Base-by-base conservation (phyloP, 352 stramenopile species). In the Phytophthora colocasiae region DNA sequence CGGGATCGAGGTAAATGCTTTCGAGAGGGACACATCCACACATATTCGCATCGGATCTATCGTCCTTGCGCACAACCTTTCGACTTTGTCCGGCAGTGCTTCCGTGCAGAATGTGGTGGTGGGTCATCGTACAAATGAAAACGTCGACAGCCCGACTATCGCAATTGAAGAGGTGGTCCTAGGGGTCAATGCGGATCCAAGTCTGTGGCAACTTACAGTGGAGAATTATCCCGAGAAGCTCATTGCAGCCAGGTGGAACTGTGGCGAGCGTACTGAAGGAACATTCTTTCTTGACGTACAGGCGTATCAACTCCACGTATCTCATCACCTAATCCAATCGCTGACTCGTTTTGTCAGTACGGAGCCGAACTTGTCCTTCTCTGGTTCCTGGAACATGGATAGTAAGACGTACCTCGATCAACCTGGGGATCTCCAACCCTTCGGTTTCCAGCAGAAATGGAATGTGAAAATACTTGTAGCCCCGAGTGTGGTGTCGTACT, bases 141-240 rank as follows among this genome's bases (percentile, higher is more conserved):
- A 22, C 4, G 17, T 27, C 24, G 31, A 48, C n/a, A 62, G 26
- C 22, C 17, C 36, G 3, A 44, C 51, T 10, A 53, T 32, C 17
- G 45, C 58, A 15, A 61, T 49, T 3, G 87, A 95, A 80, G 71
- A 89, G 64, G 75, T 94, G 14, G 58, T 95, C 1, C 83, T 93
- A 66, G 87, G 83, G 12, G 79, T 75, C 6, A 80, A 85, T 62
- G 73, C 61, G 14, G 87, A 95, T 43, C 87, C 87, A 56, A 76
- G 65, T 19, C 58, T 87, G 34, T 95, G 87, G 87, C 85, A 93
- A 66, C 41, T 92, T 9, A 65, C 70, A 36, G 75, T 90, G 11
- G 83, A 91, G 14, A 94, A 90, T 26, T 88, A 88, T 36, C 80
- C 82, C 12, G 82, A 93, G 22, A 91, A 89, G 32, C 31, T 93